Percentiles rank a stretch among this genome's conserved stretches.
phyloP scores from a whole-genome alignment of 2,329 filamentous ascomycete genomes.

The Teratosphaeria zuluensis region DNA sequence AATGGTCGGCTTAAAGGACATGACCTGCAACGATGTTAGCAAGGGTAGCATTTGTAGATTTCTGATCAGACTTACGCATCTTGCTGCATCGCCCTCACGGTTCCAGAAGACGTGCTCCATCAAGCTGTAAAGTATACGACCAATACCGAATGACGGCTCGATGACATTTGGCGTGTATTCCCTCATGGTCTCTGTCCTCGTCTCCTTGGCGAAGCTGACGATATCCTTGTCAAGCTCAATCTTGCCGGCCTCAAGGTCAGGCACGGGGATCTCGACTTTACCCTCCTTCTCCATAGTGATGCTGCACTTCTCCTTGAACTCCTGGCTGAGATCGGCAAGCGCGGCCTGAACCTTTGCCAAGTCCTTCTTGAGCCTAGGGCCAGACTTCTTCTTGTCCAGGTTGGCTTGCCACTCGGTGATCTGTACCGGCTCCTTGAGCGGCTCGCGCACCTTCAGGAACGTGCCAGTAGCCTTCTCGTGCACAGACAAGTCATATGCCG shows the following conservation, averaged over 20 bases:
- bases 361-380: slow-evolving; percentile 90
- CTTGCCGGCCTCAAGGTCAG: slow-evolving; percentile 56
- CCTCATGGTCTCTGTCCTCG: slow-evolving; percentile 69
- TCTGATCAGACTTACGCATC: slow-evolving; percentile 56
- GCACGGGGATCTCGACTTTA: slow-evolving; percentile 68
- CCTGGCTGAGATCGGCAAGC: slow-evolving; percentile 65
- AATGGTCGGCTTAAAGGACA: slow-evolving; percentile 65
- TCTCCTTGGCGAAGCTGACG: slow-evolving; percentile 74
- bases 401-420: slow-evolving; percentile 84
- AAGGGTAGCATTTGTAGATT: not conserved
- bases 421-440: slow-evolving; percentile 63
- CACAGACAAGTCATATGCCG: slow-evolving; percentile 85
- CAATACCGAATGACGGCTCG: slow-evolving; percentile 95
- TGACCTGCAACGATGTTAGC: slow-evolving; percentile 38
- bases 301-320: slow-evolving; percentile 69
- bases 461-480: slow-evolving; percentile 89
- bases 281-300: slow-evolving; percentile 63
- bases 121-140: slow-evolving; percentile 82
- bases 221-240: slow-evolving; percentile 72
- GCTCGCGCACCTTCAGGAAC: slow-evolving; percentile 75
- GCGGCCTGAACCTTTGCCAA: slow-evolving; percentile 76
- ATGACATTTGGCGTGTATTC: slow-evolving; percentile 83
- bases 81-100: slow-evolving; percentile 71
- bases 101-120: slow-evolving; percentile 96
- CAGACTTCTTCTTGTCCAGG: slow-evolving; percentile 90